Evolutionary conservation across 371 early-diverging fungal genomes (phyloP).

Genomic region (Haplosporangium sp.): DNA sequence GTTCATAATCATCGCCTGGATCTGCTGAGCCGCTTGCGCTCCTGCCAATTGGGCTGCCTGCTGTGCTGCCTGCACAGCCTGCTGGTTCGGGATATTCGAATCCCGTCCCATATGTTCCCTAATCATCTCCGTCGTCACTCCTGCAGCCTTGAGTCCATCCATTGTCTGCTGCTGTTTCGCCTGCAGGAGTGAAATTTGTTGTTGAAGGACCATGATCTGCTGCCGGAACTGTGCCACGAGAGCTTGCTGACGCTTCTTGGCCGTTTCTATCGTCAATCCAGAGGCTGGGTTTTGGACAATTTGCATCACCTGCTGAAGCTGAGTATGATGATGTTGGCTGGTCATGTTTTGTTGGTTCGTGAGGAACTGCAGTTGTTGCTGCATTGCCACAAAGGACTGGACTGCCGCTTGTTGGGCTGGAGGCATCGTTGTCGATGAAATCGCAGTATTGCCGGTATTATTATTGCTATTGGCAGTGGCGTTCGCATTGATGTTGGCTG

Average conservation of each 20-base stretch:
- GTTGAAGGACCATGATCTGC: conserved; percentile 32
- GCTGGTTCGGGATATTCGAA: conserved; percentile 17
- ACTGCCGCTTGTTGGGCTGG: conserved; percentile 20
- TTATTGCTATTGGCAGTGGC: not conserved
- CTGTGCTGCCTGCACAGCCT: conserved; percentile 20
- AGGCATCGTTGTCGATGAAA: conserved; percentile 15
- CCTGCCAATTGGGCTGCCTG: conserved; percentile 19
- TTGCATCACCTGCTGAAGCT: conserved; percentile 23
- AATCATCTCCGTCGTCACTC: conserved; percentile 44
- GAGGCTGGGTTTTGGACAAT: conserved; percentile 26
- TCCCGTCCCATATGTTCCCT: conserved; percentile 31
- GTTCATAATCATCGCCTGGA: conserved; percentile 13
- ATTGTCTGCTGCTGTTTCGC: conserved; percentile 28
- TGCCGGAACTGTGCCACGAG: conserved; percentile 21
- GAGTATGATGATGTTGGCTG: conserved; percentile 25
- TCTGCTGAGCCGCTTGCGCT: conserved; percentile 28
- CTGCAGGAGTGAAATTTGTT: conserved; percentile 18
- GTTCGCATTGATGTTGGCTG: not conserved
- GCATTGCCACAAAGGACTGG: conserved; percentile 30
- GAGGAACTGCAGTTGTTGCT: conserved; percentile 38
- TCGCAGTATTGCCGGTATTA: not conserved
- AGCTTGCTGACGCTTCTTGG: conserved; percentile 27
- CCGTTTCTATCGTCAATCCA: conserved; percentile 1
- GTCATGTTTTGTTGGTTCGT: conserved; percentile 5
- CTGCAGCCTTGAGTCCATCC: conserved; percentile 29